Percentiles rank a stretch among this genome's conserved stretches.
Conservation (phyloP, 257 asterid genomes). For the Solanum chmielewskii region DNA sequence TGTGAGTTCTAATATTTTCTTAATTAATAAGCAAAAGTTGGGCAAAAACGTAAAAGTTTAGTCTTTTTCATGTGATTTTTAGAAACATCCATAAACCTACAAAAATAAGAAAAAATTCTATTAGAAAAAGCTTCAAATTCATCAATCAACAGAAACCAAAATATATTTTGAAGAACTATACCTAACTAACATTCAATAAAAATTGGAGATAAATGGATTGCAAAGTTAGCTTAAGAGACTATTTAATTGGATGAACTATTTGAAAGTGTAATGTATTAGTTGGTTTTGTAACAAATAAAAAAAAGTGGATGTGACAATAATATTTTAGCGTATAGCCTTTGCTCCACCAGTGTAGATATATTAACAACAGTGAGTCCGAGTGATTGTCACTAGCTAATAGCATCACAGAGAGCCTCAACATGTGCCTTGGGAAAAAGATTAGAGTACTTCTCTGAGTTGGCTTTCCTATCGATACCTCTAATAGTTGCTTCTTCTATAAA, state of each 20-base stretch:
- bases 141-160: no score
- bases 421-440: slow-evolving; percentile 76
- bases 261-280: background rate
- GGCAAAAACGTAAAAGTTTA: no score
- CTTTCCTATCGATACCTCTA: slow-evolving; percentile 50
- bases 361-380: slow-evolving; percentile 46
- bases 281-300: background rate
- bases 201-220: no score
- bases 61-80: no score
- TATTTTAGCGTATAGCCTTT: background rate
- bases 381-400: slow-evolving; percentile 33
- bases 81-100: no score
- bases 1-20: no score
- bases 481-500: slow-evolving; percentile 66
- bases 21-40: no score
- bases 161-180: no score
- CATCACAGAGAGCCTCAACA: slow-evolving; percentile 61
- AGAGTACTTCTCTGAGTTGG: slow-evolving; percentile 57
- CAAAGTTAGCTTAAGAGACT: no score
- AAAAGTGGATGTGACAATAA: background rate
- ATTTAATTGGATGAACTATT: background rate
- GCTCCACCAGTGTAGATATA: background rate
- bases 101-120: no score
- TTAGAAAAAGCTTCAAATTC: no score
- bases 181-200: no score